A percentile compares a stretch with the other conserved stretches of the same genome.
Evolutionary conservation across 345 rosid species (phyloP).

Genomic region (Laguncularia racemosa): DNA sequence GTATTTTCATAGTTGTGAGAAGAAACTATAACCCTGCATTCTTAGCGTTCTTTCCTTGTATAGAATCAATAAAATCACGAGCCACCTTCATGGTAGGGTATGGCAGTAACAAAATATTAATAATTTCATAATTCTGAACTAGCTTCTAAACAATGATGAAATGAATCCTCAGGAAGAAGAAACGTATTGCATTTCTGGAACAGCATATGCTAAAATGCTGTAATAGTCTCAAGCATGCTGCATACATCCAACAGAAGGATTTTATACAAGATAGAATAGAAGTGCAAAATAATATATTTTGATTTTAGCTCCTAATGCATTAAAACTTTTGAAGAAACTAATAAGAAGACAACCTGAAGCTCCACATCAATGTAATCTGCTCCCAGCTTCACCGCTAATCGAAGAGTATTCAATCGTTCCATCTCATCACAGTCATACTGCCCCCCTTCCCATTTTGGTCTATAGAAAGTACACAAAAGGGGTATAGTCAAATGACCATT

Average conservation of each 20-base stretch:
- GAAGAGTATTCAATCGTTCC: constrained; percentile 51
- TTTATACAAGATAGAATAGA: too few species aligned
- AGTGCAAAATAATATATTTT: too few species aligned
- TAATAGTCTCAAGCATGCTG: too few species aligned
- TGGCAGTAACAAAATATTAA: background rate
- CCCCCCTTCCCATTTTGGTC: constrained; percentile 98
- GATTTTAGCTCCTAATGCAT: too few species aligned
- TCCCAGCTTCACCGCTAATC: constrained; percentile 82
- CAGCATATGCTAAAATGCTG: too few species aligned
- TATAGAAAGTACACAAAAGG: constrained; percentile 13
- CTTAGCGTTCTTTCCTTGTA: constrained; percentile 1
- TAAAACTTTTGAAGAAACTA: background rate
- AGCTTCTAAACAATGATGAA: too few species aligned
- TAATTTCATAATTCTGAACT: too few species aligned
- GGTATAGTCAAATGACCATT: background rate
- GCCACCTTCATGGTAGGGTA: constrained; percentile 11
- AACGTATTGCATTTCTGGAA: too few species aligned
- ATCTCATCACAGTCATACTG: constrained; percentile 81
- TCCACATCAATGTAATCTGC: constrained; percentile 95
- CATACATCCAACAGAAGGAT: too few species aligned
- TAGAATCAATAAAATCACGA: constrained; percentile 13
- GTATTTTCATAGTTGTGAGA: constrained; percentile 81
- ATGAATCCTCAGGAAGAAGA: too few species aligned
- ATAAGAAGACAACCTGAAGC: constrained; percentile 58
- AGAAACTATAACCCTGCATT: constrained; percentile 51